phyloP scores from a whole-genome alignment of 371 early-diverging fungal genomes.

The Dinochytrium kinnereticum region DNA sequence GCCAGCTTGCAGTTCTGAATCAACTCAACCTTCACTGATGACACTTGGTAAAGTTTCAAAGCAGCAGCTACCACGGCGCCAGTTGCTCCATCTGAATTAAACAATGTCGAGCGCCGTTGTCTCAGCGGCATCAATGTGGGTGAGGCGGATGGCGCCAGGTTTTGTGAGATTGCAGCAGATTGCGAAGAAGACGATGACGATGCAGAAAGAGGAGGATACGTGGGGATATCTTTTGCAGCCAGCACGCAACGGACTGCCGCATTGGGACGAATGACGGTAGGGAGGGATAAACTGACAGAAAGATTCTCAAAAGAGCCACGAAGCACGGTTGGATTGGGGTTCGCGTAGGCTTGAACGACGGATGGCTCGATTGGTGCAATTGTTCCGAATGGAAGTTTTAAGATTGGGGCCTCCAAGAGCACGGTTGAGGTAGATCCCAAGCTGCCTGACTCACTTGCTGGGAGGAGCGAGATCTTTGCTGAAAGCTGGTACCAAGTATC shows the following conservation, averaged over 20 bases:
- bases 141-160: not conserved
- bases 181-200: not conserved
- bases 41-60: not conserved
- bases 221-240: not conserved
- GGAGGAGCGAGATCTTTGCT: not conserved
- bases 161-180: not conserved
- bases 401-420: not conserved
- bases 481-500: conserved; percentile 9
- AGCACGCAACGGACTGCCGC: not conserved
- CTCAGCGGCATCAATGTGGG: not conserved
- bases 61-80: not conserved
- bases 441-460: not conserved
- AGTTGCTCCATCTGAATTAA: no score
- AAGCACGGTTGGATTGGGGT: not conserved
- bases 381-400: not conserved
- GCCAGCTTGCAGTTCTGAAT: not conserved
- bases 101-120: not conserved
- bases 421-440: no score
- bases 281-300: not conserved
- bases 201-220: not conserved
- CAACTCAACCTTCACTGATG: not conserved
- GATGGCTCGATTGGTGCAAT: not conserved
- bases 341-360: conserved; percentile 4
- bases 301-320: not conserved
- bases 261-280: not conserved